Conservation (phyloP, 2,329 filamentous ascomycete species). For the Kalmusia sp. region DNA sequence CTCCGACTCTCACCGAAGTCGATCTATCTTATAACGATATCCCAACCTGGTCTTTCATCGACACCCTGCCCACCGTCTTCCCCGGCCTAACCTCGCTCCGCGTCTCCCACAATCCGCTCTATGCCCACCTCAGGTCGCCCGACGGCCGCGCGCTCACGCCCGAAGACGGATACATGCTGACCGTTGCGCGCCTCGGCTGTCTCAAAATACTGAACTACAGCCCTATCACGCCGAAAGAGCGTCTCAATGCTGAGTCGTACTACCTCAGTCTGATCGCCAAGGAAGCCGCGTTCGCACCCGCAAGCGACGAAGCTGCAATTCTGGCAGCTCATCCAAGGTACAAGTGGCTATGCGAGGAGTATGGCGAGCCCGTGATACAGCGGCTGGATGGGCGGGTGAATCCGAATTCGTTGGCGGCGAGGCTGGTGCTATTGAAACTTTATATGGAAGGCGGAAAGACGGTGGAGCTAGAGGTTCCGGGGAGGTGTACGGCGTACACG, state of each 20-base stretch:
- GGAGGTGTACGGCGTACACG: constrained; percentile 79
- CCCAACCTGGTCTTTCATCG: constrained; percentile 74
- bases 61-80: constrained; percentile 70
- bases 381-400: constrained; percentile 61
- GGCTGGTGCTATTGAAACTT: constrained; percentile 71
- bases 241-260: constrained; percentile 89
- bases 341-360: constrained; percentile 72
- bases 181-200: constrained; percentile 73
- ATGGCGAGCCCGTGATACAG: constrained; percentile 73
- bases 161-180: constrained; percentile 90
- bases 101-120: constrained; percentile 86
- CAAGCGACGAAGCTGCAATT: constrained; percentile 61
- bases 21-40: constrained; percentile 57
- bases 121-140: constrained; percentile 60
- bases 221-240: constrained; percentile 72
- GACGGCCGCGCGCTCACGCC: constrained; percentile 57
- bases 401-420: constrained; percentile 81
- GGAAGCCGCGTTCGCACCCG: constrained; percentile 70
- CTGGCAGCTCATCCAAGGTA: constrained; percentile 74
- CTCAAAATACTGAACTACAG: constrained; percentile 77
- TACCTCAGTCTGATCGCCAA: constrained; percentile 85
- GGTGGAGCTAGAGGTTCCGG: constrained; percentile 66
- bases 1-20: constrained; percentile 45
- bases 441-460: constrained; percentile 31
- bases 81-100: constrained; percentile 78